A percentile compares a stretch with the other conserved stretches of the same genome.
Evolutionary conservation across 768 basidiomycete species (phyloP).

Genomic region (Lactifluus hygrophoroides): DNA sequence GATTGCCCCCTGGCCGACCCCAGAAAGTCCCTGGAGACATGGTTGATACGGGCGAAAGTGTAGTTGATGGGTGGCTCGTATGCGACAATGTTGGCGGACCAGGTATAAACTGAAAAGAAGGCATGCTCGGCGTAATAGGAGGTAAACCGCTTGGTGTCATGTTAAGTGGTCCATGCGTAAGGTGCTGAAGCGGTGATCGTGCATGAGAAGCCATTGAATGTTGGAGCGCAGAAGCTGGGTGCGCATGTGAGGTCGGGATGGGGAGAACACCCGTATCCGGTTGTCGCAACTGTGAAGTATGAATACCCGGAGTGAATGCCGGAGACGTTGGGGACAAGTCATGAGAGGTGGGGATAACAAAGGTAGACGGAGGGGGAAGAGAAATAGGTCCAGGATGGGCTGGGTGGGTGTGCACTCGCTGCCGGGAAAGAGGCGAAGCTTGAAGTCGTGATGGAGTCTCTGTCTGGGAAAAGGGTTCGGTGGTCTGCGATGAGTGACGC

Average conservation of each 20-base stretch:
- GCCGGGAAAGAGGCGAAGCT: conserved; percentile 17
- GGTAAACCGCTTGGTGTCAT: conserved; percentile 70
- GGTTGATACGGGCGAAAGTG: conserved; percentile 63
- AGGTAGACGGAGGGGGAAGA: conserved; percentile 50
- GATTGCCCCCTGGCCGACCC: conserved; percentile 44
- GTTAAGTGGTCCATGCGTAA: conserved; percentile 24
- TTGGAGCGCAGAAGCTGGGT: conserved; percentile 30
- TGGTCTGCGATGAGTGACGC: not conserved
- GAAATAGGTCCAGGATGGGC: conserved; percentile 66
- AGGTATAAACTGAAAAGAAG: conserved; percentile 78
- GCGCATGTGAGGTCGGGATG: conserved; percentile 15
- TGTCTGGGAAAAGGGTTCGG: not conserved
- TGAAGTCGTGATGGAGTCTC: not conserved
- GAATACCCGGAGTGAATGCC: conserved; percentile 23
- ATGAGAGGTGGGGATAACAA: conserved; percentile 33
- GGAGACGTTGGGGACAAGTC: conserved; percentile 24
- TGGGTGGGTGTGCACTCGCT: conserved; percentile 28
- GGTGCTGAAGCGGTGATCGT: conserved; percentile 33
- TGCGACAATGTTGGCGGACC: conserved; percentile 34
- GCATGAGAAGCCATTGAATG: conserved; percentile 27
- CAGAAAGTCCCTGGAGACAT: conserved; percentile 74
- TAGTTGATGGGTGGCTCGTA: conserved; percentile 26
- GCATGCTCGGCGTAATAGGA: conserved; percentile 96
- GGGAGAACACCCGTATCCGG: not conserved
- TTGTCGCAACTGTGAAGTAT: conserved; percentile 11